These are phyloP conservation scores for Stentor roeselii DNA, from an alignment of 73 alveolate species.

Conservation along the genomic window DNA sequence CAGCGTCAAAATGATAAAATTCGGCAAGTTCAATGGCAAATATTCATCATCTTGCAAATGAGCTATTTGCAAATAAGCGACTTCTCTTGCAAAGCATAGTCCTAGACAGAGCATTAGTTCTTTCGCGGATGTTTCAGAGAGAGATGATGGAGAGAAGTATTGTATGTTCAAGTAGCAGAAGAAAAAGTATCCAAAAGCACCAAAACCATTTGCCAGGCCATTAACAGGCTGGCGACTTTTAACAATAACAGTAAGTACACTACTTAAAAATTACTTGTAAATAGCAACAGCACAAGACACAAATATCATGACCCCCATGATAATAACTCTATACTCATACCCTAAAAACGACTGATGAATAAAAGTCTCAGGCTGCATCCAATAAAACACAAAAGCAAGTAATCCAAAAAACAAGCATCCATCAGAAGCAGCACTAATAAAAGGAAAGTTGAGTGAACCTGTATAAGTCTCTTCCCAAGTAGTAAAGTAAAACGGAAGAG, in stretches of 20 bases:
- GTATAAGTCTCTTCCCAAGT: conserved; percentile 42
- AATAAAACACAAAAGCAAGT: neutral
- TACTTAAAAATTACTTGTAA: neutral
- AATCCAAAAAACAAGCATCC: conserved; percentile 28
- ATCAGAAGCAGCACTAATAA: conserved; percentile 53
- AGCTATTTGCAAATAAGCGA: neutral
- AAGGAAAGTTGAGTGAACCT: conserved; percentile 38
- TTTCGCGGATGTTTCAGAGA: neutral
- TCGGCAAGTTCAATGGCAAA: neutral
- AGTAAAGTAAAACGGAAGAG: conserved; percentile 47
- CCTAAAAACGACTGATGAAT: neutral
- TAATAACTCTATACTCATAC: neutral
- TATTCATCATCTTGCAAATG: neutral
- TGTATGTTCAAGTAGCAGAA: neutral
- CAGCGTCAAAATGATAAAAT: neutral
- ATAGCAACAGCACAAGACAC: neutral
- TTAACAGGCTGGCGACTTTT: neutral
- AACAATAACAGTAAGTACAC: neutral
- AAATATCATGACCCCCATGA: neutral
- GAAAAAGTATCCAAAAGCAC: neutral
- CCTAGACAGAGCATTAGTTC: conserved; percentile 23
- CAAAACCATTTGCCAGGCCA: neutral
- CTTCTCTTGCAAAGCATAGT: neutral
- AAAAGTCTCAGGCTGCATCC: neutral
- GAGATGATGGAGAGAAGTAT: neutral